Base-by-base conservation (phyloP, 805 yeast genomes). In the Barnettozyma wickerhamii region DNA sequence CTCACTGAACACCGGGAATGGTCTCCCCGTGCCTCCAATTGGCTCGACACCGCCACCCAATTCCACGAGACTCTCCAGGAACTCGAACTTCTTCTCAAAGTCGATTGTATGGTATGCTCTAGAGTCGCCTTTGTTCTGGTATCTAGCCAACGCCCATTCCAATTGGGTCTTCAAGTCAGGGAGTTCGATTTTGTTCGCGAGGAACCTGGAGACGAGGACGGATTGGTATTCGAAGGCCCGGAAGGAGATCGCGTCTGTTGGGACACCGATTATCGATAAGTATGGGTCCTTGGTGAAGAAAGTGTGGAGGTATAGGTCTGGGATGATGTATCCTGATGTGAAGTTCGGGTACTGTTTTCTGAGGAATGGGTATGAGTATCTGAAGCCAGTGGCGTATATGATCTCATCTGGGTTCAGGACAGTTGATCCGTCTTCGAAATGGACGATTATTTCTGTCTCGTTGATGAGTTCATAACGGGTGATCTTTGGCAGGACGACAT, bases 301-400 rank as follows among this genome's bases (percentile, higher is more conserved):
- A 1, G 65, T 60, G 36, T 62, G 65, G 33, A 58, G 62, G 35
- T 53, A 66, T 13, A 59, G 36, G 15, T 55, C 52, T 15, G 58
- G 60, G 10, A 63, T 49, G 5, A 47, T 41, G 20, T 53, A 34
- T 18, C 62, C 60, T n/a, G 54, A 47, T 1, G 56, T 49, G 24
- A 63, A 48, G n/a, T 55, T 46, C 13, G 60, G 51, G 21, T 44
- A 45, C 31, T 48, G 43, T 4, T 39, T 49, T 39, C 33, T 37
- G n/a, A 83, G 60, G 46, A 71, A 80, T 13, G 90, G 88, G 43
- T 71, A 65, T 34, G 72, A 68, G 51, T 74, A 76, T 28, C 72
- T 64, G 56, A 79, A 83, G 1, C 91, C 91, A 0, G 91, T 83
- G 31, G 84, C 81, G 53, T 77, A 80, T 6, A 83, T 59, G 13